Evolutionary conservation across 306 rosid species (phyloP), one percentile per base, ranked within the genome.

Genomic region (Hippophae rhamnoides): DNA sequence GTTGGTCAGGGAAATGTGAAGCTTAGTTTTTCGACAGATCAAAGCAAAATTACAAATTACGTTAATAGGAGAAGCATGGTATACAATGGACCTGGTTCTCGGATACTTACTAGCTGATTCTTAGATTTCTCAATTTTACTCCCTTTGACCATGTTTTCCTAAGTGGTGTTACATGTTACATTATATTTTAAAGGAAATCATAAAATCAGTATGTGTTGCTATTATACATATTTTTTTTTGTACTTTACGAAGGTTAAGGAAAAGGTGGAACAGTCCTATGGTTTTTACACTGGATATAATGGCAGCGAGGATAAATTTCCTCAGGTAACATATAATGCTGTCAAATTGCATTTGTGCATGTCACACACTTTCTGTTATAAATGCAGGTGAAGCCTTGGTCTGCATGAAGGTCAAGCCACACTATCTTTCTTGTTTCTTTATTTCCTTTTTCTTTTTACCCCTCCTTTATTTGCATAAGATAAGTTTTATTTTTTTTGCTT

Each of bases 1-100:
- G 80, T 80, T 59, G 86, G 82, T 41, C 72, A 64, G 42, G 82
- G 79, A 70, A 74, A 80, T 63, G 56, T 80, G 62, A 75, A 57
- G 72, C 86, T 80, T 52, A 60, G 66, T 12, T 70, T 80, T 65
- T 80, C 80, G 50, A 41, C 65, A 4, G 61, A 69, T 50, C 62
- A 73, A 67, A 70, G 69, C 9, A 76, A 73, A 68, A 41, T 70
- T 58, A 70, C 42, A 40, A 69, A 65, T 5, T 80, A 80, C 54
- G 69, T 63, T 54, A 76, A 80, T 54, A 74, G 70, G 54, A 74
- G 64, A 69, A 76, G 63, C 68, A 63, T 41, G 77, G 86, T 80
- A 76, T 63, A 71, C 27, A 63, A 47, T 62, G 64, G 53, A 50
- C 56, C 53, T 57, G 38, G 43, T 5, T 51, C 57, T 60, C 8